Conservation (phyloP, 75 land plant genomes). For the Pinus tabuliformis region DNA sequence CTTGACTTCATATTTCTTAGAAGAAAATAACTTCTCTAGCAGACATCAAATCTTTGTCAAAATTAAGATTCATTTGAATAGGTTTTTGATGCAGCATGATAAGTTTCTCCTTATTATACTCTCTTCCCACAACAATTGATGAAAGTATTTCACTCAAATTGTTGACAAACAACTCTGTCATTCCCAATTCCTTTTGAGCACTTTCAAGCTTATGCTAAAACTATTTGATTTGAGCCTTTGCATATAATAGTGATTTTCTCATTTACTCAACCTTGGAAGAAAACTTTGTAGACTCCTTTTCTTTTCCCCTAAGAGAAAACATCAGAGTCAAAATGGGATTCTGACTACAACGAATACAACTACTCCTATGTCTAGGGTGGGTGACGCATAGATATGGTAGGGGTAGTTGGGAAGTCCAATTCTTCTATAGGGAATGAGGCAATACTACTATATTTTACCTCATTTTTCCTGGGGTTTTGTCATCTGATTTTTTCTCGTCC, state of each 20-base stretch:
- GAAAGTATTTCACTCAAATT: conserved; percentile 28
- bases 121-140: conserved; percentile 31
- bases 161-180: conserved; percentile 24
- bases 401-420: too few relatives aligned
- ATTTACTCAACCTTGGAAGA: conserved; percentile 18
- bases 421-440: too few relatives aligned
- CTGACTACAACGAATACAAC: too few relatives aligned
- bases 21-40: conserved; percentile 27
- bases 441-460: too few relatives aligned
- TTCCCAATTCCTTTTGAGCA: conserved; percentile 28
- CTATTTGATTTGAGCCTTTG: conserved; percentile 20
- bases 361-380: too few relatives aligned
- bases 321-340: conserved; percentile 1
- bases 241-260: conserved; percentile 25
- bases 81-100: conserved; percentile 28
- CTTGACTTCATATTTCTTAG: conserved; percentile 35
- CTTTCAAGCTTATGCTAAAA: conserved; percentile 30
- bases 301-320: conserved; percentile 40
- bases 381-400: too few relatives aligned
- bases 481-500: too few relatives aligned
- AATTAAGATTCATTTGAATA: conserved; percentile 25
- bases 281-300: conserved; percentile 35
- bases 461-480: too few relatives aligned
- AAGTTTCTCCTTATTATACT: conserved; percentile 22
- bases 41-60: conserved; percentile 28